Base-by-base conservation (phyloP, 2,329 filamentous ascomycete genomes). In the Venturia oleaginea region DNA sequence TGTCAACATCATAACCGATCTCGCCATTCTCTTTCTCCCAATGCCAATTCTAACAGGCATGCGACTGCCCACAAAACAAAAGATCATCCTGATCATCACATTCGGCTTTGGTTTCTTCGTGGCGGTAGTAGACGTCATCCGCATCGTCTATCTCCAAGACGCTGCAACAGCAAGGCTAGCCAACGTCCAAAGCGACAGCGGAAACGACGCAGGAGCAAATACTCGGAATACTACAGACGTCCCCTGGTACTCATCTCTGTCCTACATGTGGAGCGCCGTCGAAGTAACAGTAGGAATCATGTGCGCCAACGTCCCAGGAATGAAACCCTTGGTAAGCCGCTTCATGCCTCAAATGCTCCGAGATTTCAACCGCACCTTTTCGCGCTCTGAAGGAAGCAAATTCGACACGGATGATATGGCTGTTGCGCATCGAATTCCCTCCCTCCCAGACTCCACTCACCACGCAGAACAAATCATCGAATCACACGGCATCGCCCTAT, bases 221-320 rank as follows among this genome's bases (percentile, higher is more conserved):
- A 69, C 72, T 37, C 71, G 78, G 46, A 79, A 77, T 57, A 71
- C 73, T 11, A 78, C 77, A 10, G 83, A 86, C 67, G 83, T 84
- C 66, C 80, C 80, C 43, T 86, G 82, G 86, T 92, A 93, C 71
- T 90, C 90, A 0, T 91, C 90, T 0, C 77, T 92, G 5, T 90
- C 91, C 0, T 88, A 95, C 72, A 93, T 96, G 90, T 97, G 92
- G 93, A 93, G 90, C 19, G 89, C 88, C 15, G 86, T 97, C 63
- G 92, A 97, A 74, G 91, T 96, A 71, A 94, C 96, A 68, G 81
- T 95, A 1, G 92, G 91, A 22, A 92, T 97, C 69, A 88, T 92
- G 68, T 96, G 91, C 72, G 92, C 89, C 51, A 96, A 92, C 70
- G 89, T 97, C n/a, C 93, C 93, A 10, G 93, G 89, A 0, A 78